Base-by-base conservation (phyloP, 2,329 filamentous ascomycete genomes). In the Alternaria rosae region DNA sequence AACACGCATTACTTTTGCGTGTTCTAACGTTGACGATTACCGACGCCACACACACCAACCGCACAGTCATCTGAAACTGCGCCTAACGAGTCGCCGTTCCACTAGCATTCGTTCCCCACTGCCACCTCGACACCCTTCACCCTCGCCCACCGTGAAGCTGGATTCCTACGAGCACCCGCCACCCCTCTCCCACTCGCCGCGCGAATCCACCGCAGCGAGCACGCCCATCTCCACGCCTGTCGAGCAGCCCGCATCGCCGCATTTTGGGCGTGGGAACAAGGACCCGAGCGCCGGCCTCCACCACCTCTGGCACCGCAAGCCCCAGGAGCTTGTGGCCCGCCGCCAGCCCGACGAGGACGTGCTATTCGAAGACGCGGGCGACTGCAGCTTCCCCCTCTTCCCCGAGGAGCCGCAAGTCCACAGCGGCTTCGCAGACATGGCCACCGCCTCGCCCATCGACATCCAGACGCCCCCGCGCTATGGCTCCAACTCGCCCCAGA, bases 401-500 rank as follows among this genome's bases (percentile, higher is more conserved):
- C 73, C 77, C 44, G 73, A 77, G 50, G 75, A 74, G 65, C 68
- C 76, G 30, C 71, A 64, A 52, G 51, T 66, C 57, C 64, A 62
- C 28, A 42, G 51, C 62, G 59, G 62, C 43, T 54, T 70, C 66
- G 67, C 65, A 78, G 81, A 74, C 70, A 88, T 88, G 85, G 83
- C 83, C 66, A 76, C 82, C 57, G 83, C 85, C 64, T 81, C 83
- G 61, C 87, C 88, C 47, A 87, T 89, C 76, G 85, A 89, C 75
- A 88, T 89, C 72, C 80, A 85, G 71, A 82, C 84, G 61, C 79
- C 82, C 62, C 81, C 73, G 74, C 84, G 83, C 71, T 83, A 84
- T 82, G 84, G 83, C 67, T 87, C 86, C 56, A 83, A 86, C 67
- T 88, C 86, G 30, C 87, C 87, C 53, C 85, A 86, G 63, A 86